Percentiles rank a stretch among this genome's conserved stretches.
Evolutionary conservation across 1,284 basidiomycete species (phyloP).

Genomic region (Vanrija pseudolonga): DNA sequence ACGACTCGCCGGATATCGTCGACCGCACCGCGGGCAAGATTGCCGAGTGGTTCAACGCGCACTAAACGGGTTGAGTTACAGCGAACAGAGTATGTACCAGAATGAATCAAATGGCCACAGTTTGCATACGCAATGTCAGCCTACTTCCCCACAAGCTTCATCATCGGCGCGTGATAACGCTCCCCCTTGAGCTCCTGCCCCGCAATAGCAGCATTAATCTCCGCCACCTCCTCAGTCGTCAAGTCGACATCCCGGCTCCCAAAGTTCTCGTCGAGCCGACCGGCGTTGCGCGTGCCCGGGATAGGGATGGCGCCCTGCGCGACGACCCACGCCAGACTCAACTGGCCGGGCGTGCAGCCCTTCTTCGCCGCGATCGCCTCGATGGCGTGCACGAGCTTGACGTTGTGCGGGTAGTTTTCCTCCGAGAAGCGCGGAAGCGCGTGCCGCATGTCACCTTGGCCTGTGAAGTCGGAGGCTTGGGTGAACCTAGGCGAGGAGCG

Average conservation of each 20-base stretch:
- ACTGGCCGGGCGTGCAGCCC: slow-evolving; percentile 43
- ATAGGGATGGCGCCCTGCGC: slow-evolving; percentile 48
- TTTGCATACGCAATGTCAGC: too few species aligned
- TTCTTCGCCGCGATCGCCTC: slow-evolving; percentile 36
- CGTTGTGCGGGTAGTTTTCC: slow-evolving; percentile 45
- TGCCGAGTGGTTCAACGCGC: not conserved
- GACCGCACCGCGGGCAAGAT: not conserved
- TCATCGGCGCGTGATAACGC: too few species aligned
- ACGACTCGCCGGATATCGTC: not conserved
- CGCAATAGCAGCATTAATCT: too few species aligned
- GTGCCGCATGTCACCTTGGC: slow-evolving; percentile 34
- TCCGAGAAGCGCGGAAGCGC: slow-evolving; percentile 37
- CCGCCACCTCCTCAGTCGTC: not conserved
- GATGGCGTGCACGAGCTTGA: slow-evolving; percentile 36
- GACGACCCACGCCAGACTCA: slow-evolving; percentile 51
- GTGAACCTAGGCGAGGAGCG: not conserved
- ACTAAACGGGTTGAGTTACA: too few species aligned
- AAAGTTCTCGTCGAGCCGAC: slow-evolving; percentile 44
- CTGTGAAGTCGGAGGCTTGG: slow-evolving; percentile 24
- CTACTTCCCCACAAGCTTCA: too few species aligned
- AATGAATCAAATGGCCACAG: too few species aligned
- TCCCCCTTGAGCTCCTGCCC: too few species aligned
- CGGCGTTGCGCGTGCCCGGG: slow-evolving; percentile 38
- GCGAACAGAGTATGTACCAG: too few species aligned
- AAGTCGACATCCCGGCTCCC: slow-evolving; percentile 31